Percentiles rank a stretch among this genome's conserved stretches.
Evolutionary conservation across 768 basidiomycete genomes (phyloP).

Genomic region (Mycena alexandri): DNA sequence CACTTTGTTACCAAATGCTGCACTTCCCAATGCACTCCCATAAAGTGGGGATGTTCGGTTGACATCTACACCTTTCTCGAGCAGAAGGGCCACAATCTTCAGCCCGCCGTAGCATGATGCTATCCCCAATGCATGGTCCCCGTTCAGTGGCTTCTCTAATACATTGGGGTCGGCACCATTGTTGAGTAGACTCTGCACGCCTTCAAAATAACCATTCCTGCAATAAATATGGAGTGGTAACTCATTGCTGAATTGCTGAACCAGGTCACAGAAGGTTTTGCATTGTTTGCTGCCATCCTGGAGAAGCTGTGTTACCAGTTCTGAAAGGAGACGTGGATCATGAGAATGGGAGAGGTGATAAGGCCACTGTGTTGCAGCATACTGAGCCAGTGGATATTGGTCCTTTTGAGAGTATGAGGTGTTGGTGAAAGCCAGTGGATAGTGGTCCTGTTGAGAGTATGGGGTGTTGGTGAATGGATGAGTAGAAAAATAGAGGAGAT

Average conservation of each 20-base stretch:
- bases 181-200: not conserved
- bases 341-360: too few relatives aligned
- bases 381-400: too few relatives aligned
- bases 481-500: too few relatives aligned
- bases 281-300: not conserved
- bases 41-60: not conserved
- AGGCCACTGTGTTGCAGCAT: too few relatives aligned
- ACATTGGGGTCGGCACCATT: not conserved
- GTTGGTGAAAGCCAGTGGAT: too few relatives aligned
- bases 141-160: too few relatives aligned
- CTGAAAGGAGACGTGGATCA: too few relatives aligned
- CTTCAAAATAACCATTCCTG: not conserved
- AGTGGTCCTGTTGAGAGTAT: too few relatives aligned
- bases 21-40: not conserved
- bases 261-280: too few relatives aligned
- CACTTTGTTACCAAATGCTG: not conserved
- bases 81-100: not conserved
- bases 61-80: not conserved
- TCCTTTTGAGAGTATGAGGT: too few relatives aligned
- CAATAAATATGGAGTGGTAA: not conserved
- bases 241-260: too few relatives aligned
- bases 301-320: not conserved
- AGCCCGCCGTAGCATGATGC: not conserved
- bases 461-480: not conserved
- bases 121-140: not conserved